Base-by-base conservation (phyloP, 768 basidiomycete species). In the Hydnum rufescens region DNA sequence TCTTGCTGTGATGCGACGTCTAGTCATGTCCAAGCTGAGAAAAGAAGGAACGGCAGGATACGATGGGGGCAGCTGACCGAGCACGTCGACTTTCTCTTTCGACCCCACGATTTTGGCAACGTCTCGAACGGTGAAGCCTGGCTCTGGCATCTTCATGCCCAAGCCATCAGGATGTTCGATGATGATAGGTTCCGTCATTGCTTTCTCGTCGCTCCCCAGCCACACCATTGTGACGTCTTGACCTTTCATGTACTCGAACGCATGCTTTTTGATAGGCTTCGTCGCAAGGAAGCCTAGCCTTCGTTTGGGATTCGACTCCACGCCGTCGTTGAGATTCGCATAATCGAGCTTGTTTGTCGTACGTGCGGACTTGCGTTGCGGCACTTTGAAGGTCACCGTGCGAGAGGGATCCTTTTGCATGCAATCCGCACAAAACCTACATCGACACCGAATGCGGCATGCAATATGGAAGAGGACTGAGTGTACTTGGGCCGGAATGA, bases 1-100 rank as follows among this genome's bases (percentile, higher is more conserved):
- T 79, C 82, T 0, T 83, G 80, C 63, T 97, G 93, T 0, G 88
- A 77, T 18, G 84, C 80, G 51, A 92, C 87, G 66, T 97, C 90
- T 67, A 49, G 13, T 8, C 13, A 39, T 13, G 13, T 13, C 22
- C 36, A 16, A 47, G 44, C 8, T 13, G 44, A 26, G 32, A 23
- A 31, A 32, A 19, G 42, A 44, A 8, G 31, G 8, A 23, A 48
- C 19, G 31, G 18, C 54, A 32, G 23, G 5, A 13, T 16, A 36
- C 13, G 28, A 18, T 82, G 18, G 47, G 19, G 32, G 26, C 1
- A 26, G 58, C 61, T 39, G 43, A 89, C 88, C 89, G 58, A 97
- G 93, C 23, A 97, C 93, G 65, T 95, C 89, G 19, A 97, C 71
- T 0, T 83, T 77, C 1, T 71, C 75, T 57, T 84, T 75, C 49